phyloP scores from a whole-genome alignment of 192 early-diverging fungal species.

The Helicostylum pulchrum region DNA sequence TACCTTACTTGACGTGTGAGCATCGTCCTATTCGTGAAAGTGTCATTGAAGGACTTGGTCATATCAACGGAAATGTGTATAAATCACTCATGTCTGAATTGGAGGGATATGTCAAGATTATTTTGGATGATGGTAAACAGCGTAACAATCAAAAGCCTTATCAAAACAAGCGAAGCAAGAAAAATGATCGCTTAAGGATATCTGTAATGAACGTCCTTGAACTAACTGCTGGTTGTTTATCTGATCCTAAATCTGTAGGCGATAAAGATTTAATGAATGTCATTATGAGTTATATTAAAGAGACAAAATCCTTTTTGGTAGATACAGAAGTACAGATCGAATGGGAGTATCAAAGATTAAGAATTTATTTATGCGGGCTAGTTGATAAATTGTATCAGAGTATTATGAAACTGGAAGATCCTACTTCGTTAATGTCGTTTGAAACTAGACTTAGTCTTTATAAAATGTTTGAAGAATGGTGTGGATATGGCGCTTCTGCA shows the following conservation, averaged over 20 bases:
- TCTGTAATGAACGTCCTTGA: conserved; percentile 72
- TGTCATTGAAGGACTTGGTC: conserved; percentile 60
- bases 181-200: conserved; percentile 65
- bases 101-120: conserved; percentile 50
- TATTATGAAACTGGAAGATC: conserved; percentile 48
- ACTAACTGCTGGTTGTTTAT: conserved; percentile 64
- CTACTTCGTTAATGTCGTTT: conserved; percentile 62
- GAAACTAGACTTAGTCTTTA: conserved; percentile 76
- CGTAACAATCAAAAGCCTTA: conserved; percentile 48
- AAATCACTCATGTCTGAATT: conserved; percentile 65
- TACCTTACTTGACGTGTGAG: conserved; percentile 69
- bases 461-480: conserved; percentile 89
- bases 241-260: conserved; percentile 49
- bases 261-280: conserved; percentile 61
- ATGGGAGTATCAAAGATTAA: conserved; percentile 84
- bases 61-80: conserved; percentile 65
- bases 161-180: conserved; percentile 56
- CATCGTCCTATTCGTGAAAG: conserved; percentile 62
- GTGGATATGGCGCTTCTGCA: conserved; percentile 71
- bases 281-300: conserved; percentile 73
- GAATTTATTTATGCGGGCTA: conserved; percentile 87
- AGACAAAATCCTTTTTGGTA: conserved; percentile 72
- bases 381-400: conserved; percentile 82
- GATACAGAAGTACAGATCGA: conserved; percentile 76
- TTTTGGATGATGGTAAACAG: conserved; percentile 63